Evolutionary conservation across 2,329 filamentous ascomycete genomes (phyloP).

Genomic region (Xylariaceae sp.): DNA sequence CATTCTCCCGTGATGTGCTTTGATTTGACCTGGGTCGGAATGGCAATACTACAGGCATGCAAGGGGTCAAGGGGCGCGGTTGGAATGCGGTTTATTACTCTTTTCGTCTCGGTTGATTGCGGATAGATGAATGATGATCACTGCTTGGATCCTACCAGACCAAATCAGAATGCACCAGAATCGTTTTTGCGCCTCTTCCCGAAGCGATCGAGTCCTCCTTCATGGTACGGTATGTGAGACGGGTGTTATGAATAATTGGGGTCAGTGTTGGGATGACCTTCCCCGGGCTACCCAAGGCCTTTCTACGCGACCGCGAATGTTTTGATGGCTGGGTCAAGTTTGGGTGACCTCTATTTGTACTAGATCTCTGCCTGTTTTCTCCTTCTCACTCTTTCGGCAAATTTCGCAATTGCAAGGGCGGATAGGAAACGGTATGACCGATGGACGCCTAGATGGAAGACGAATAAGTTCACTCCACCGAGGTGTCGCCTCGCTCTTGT

Average conservation of each 20-base stretch:
- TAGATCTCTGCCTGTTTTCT: conserved; percentile 21
- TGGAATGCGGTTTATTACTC: conserved; percentile 18
- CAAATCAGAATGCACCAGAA: not conserved
- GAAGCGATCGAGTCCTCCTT: too few relatives aligned
- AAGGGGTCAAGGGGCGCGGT: conserved; percentile 21
- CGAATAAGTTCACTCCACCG: too few relatives aligned
- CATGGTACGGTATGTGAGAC: conserved; percentile 14
- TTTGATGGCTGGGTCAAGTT: conserved; percentile 20
- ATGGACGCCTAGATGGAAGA: too few relatives aligned
- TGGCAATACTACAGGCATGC: conserved; percentile 21
- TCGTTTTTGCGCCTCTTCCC: too few relatives aligned
- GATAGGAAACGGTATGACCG: not conserved
- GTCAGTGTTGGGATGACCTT: not conserved
- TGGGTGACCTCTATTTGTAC: conserved; percentile 17
- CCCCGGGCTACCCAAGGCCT: conserved; percentile 12
- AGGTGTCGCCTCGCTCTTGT: too few relatives aligned
- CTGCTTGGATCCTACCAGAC: conserved; percentile 20
- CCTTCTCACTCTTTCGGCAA: conserved; percentile 4
- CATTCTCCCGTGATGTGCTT: conserved; percentile 17
- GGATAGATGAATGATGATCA: conserved; percentile 27
- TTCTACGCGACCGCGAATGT: conserved; percentile 17
- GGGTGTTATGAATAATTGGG: conserved; percentile 3
- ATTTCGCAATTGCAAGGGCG: conserved; percentile 18
- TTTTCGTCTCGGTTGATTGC: conserved; percentile 19
- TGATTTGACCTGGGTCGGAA: conserved; percentile 22